phyloP scores from a whole-genome alignment of 2,329 filamentous ascomycete genomes.

The Parastagonospora avenae region DNA sequence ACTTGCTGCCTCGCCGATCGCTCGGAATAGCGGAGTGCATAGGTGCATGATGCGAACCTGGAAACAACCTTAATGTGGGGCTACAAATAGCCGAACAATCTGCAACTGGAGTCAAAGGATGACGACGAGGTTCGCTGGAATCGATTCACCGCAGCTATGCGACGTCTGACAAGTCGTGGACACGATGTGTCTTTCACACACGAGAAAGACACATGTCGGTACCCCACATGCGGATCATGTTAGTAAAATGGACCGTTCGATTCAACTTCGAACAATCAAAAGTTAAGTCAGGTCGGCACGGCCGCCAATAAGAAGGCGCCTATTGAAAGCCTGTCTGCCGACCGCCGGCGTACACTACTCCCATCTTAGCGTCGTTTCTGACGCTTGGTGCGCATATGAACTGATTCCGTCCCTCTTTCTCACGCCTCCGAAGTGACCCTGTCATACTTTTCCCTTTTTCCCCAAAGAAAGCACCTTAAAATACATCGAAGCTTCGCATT shows the following conservation, averaged over 20 bases:
- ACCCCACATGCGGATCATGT: conserved; percentile 13
- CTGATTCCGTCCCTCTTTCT: conserved; percentile 9
- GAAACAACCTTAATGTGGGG: background rate
- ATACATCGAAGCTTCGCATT: background rate
- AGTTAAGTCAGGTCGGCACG: conserved; percentile 23
- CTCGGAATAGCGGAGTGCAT: background rate
- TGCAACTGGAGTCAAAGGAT: background rate
- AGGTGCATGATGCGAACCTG: background rate
- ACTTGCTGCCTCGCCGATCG: background rate
- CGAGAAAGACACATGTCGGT: background rate
- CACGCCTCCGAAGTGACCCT: background rate
- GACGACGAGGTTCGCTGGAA: too few relatives aligned
- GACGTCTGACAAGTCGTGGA: too few relatives aligned
- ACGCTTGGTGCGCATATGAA: conserved; percentile 25
- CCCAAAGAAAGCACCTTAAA: background rate
- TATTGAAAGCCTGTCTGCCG: conserved; percentile 29
- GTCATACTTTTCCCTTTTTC: conserved; percentile 1
- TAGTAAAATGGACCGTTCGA: conserved; percentile 24
- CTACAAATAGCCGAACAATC: background rate
- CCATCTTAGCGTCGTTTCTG: conserved; percentile 14
- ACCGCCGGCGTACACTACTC: conserved; percentile 17
- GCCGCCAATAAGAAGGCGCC: conserved; percentile 26
- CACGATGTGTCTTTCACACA: background rate
- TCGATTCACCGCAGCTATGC: too few relatives aligned
- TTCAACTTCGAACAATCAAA: conserved; percentile 20